Evolutionary conservation across 2,329 filamentous ascomycete species (phyloP).

Genomic region (Trichoderma atrobrunneum): DNA sequence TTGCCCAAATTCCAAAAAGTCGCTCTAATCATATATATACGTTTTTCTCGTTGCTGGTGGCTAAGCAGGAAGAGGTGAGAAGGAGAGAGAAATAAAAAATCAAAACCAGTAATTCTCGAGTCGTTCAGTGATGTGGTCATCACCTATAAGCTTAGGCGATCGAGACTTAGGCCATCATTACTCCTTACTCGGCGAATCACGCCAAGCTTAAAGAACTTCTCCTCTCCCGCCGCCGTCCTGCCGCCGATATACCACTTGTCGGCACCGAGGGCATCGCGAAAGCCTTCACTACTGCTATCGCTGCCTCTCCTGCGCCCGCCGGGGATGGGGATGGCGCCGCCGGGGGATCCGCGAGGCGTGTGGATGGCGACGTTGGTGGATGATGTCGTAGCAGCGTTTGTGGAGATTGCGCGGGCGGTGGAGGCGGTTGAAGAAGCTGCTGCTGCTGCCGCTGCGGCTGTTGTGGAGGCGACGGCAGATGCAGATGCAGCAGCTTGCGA

Average conservation of each 20-base stretch:
- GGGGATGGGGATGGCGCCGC: constrained; percentile 41
- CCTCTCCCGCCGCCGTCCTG: constrained; percentile 71
- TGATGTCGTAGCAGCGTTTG: constrained; percentile 25
- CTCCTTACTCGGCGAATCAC: constrained; percentile 71
- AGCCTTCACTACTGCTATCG: constrained; percentile 73
- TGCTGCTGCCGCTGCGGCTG: constrained; percentile 29
- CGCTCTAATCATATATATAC: constrained; percentile 19
- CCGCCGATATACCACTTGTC: constrained; percentile 84
- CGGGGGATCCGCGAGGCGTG: constrained; percentile 27
- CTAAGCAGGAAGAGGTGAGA: not conserved
- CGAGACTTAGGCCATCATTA: constrained; percentile 70
- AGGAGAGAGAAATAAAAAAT: not conserved
- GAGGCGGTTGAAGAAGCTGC: constrained; percentile 26
- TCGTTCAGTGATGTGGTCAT: not conserved
- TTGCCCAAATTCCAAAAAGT: constrained; percentile 9
- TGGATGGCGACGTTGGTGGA: constrained; percentile 31
- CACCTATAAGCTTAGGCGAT: constrained; percentile 68
- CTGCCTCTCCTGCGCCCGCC: constrained; percentile 59
- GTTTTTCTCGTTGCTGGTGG: constrained; percentile 2
- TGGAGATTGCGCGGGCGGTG: constrained; percentile 25
- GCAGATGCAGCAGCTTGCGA: constrained; percentile 28
- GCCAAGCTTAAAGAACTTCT: constrained; percentile 77
- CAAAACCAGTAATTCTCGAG: not conserved
- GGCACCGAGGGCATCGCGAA: constrained; percentile 66
- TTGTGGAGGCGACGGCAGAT: constrained; percentile 29